A percentile compares a stretch with the other conserved stretches of the same genome.
Evolutionary conservation across 495 filamentous ascomycete genomes (phyloP).

Genomic region (Aspergillus steynii): DNA sequence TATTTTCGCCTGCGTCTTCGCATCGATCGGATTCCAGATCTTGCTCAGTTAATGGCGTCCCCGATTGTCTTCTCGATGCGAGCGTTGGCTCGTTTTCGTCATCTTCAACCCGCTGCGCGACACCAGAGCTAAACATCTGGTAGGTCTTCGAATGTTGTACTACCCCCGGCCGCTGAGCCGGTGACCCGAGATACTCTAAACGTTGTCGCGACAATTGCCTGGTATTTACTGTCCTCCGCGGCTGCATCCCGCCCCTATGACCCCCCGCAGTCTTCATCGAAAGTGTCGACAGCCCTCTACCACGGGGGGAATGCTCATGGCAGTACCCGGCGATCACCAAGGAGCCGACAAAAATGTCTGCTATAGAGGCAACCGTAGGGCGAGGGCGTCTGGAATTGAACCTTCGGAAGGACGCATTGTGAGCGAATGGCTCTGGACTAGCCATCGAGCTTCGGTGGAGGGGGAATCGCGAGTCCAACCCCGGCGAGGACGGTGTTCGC

Average conservation of each 20-base stretch:
- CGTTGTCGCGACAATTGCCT: constrained; percentile 21
- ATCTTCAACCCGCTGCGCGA: constrained; percentile 24
- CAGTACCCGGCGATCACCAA: constrained; percentile 65
- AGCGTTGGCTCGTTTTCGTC: constrained; percentile 14
- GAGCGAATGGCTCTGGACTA: constrained; percentile 25
- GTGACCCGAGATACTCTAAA: constrained; percentile 23
- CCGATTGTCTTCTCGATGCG: constrained; percentile 2
- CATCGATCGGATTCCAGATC: constrained; percentile 4
- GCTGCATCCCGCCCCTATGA: constrained; percentile 18
- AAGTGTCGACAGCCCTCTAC: constrained; percentile 33
- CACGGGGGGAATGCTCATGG: constrained; percentile 50
- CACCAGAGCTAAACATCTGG: constrained; percentile 34
- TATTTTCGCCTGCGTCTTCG: background rate
- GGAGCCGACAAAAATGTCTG: constrained; percentile 62
- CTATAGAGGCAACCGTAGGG: constrained; percentile 42
- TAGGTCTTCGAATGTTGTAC: constrained; percentile 26
- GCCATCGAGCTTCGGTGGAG: constrained; percentile 33
- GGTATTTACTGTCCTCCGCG: constrained; percentile 15
- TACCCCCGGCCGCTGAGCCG: constrained; percentile 12
- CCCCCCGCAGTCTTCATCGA: constrained; percentile 16
- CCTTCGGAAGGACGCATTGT: constrained; percentile 36
- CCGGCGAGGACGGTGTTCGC: constrained; percentile 49
- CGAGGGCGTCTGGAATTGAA: constrained; percentile 43
- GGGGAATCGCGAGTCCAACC: constrained; percentile 41
- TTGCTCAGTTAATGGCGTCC: background rate